Conservation (phyloP, 305 asterid species). For the Andrographis paniculata region DNA sequence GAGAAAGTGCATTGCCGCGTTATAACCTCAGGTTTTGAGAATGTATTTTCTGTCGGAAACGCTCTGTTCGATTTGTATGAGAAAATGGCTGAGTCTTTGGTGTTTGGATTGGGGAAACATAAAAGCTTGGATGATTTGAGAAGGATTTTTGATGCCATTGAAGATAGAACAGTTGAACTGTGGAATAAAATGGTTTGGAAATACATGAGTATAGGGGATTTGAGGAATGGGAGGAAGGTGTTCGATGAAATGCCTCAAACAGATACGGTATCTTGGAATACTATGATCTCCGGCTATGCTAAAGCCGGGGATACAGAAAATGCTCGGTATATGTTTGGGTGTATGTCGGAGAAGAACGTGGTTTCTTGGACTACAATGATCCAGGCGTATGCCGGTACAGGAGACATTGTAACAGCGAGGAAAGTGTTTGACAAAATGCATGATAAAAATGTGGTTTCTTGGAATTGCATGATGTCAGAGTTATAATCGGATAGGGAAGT, state of each 20-base stretch:
- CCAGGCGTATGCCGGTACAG: conserved; percentile 26
- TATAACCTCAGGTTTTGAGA: conserved; percentile 33
- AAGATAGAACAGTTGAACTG: conserved; percentile 19
- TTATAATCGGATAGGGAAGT: conserved; percentile 24
- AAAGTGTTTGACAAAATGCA: conserved; percentile 29
- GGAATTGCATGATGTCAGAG: conserved; percentile 43
- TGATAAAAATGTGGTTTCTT: conserved; percentile 31
- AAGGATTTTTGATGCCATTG: conserved; percentile 24
- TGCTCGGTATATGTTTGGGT: conserved; percentile 26
- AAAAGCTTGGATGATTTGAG: conserved; percentile 21
- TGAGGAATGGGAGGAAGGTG: conserved; percentile 19
- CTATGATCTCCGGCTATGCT: conserved; percentile 29
- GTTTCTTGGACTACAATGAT: conserved; percentile 39
- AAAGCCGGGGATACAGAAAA: conserved; percentile 22
- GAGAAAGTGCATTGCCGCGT: conserved; percentile 28
- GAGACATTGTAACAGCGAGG: conserved; percentile 25
- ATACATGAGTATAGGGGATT: conserved; percentile 24
- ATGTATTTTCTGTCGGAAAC: conserved; percentile 18
- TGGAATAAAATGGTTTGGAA: conserved; percentile 31
- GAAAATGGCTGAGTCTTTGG: conserved; percentile 18
- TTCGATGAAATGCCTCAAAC: conserved; percentile 31
- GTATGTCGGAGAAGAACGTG: conserved; percentile 30
- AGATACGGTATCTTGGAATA: conserved; percentile 40
- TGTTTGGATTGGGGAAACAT: conserved; percentile 3
- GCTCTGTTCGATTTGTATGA: conserved; percentile 30